Percentiles rank a stretch among this genome's conserved stretches.
These are phyloP conservation scores for Naganishia liquefaciens DNA, from an alignment of 1,284 basidiomycete species.

Conservation along the genomic window DNA sequence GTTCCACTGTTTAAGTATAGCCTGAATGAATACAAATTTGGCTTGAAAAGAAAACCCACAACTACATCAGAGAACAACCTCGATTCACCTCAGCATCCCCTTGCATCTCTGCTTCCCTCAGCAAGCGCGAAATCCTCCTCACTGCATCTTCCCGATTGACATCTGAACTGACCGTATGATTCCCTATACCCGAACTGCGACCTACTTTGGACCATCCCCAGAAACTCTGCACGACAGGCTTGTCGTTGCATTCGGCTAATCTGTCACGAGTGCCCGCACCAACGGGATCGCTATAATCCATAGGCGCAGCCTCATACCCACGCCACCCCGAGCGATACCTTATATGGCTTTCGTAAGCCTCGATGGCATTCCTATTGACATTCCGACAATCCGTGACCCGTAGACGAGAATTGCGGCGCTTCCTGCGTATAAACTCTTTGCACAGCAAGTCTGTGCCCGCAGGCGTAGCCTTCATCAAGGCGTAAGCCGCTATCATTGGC, in stretches of 20 bases:
- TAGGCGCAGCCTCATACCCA: slow-evolving; percentile 61
- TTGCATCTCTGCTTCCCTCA: slow-evolving; percentile 24
- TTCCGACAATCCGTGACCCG: slow-evolving; percentile 74
- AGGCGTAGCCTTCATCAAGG: slow-evolving; percentile 60
- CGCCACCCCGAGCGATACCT: slow-evolving; percentile 72
- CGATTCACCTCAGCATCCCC: slow-evolving; percentile 5
- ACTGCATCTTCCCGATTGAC: slow-evolving; percentile 22
- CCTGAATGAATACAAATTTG: background rate
- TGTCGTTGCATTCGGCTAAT: slow-evolving; percentile 72
- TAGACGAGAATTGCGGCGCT: slow-evolving; percentile 59
- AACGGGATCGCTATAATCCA: slow-evolving; percentile 40
- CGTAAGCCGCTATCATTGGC: background rate
- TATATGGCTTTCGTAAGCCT: slow-evolving; percentile 57
- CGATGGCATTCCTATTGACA: slow-evolving; percentile 64
- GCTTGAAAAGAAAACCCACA: background rate
- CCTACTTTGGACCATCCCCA: slow-evolving; percentile 78
- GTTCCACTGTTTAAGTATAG: no score
- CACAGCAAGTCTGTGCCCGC: slow-evolving; percentile 63
- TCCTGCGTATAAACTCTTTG: slow-evolving; percentile 66
- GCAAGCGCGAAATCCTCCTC: slow-evolving; percentile 15
- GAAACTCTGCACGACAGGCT: slow-evolving; percentile 77
- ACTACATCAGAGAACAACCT: slow-evolving; percentile 14
- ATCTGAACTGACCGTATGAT: slow-evolving; percentile 8
- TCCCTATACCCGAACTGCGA: slow-evolving; percentile 18
- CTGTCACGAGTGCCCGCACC: slow-evolving; percentile 59